Conservation (phyloP, 306 rosid species). For the Rubus idaeus region DNA sequence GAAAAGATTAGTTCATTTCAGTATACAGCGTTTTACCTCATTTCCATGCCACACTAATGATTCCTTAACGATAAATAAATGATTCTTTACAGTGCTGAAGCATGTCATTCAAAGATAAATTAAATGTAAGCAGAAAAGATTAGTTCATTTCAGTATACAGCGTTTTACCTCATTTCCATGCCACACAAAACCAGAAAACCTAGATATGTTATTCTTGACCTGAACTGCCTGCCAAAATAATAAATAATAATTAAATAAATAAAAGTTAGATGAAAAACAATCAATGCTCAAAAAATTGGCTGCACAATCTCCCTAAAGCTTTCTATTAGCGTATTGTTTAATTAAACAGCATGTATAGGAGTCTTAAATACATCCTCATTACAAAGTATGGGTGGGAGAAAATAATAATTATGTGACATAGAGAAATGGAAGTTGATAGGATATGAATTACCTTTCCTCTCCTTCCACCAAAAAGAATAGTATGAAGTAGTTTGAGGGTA, state of each 20-base stretch:
- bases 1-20: background rate
- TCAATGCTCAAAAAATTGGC: slow-evolving; percentile 3
- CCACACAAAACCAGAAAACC: slow-evolving; percentile 99
- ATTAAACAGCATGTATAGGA: background rate
- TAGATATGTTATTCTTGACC: slow-evolving; percentile 82
- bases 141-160: background rate
- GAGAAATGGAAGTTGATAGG: slow-evolving; percentile 16
- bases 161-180: slow-evolving; percentile 72
- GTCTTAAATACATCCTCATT: background rate
- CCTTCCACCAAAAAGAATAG: slow-evolving; percentile 93
- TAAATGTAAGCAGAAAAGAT: background rate
- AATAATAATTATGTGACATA: slow-evolving; percentile 11
- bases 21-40: slow-evolving; percentile 50
- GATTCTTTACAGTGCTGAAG: background rate
- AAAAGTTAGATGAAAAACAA: slow-evolving; percentile 13
- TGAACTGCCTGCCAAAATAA: slow-evolving; percentile 58
- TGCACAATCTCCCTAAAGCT: background rate
- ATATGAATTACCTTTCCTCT: slow-evolving; percentile 81
- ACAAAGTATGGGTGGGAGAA: slow-evolving; percentile 10
- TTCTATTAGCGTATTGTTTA: background rate
- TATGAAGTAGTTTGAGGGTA: slow-evolving; percentile 76
- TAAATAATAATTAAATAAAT: slow-evolving; percentile 19
- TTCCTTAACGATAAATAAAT: background rate
- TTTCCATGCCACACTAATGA: slow-evolving; percentile 69
- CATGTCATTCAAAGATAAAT: background rate